phyloP scores from a whole-genome alignment of 1,284 basidiomycete genomes.

The Trametes pubescens region DNA sequence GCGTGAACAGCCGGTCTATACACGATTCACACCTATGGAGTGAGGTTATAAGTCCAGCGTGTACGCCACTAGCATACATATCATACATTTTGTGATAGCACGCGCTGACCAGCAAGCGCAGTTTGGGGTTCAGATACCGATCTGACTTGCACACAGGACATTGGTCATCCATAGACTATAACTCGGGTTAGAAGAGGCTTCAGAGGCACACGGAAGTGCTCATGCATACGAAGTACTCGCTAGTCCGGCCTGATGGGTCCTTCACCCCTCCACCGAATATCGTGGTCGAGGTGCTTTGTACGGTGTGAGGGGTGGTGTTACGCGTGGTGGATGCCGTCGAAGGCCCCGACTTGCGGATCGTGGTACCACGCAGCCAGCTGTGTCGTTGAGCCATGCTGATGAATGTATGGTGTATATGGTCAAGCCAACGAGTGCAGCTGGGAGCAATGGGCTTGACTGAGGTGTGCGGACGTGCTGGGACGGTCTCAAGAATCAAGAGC shows the following conservation, averaged over 20 bases:
- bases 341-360: conserved; percentile 69
- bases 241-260: conserved; percentile 79
- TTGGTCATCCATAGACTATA: conserved; percentile 89
- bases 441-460: not conserved
- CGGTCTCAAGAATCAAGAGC: not conserved
- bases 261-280: conserved; percentile 83
- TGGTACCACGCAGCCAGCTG: conserved; percentile 75
- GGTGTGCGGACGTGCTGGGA: not conserved
- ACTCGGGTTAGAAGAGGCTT: not conserved
- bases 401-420: not conserved
- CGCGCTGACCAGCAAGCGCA: conserved; percentile 92
- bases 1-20: conserved; percentile 95
- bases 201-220: not conserved
- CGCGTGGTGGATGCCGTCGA: conserved; percentile 57
- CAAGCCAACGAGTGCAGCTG: not conserved
- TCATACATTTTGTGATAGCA: conserved; percentile 98
- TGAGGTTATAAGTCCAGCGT: not conserved
- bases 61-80: not conserved
- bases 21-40: conserved; percentile 91
- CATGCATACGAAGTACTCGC: conserved; percentile 74
- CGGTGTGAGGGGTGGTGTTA: conserved; percentile 66
- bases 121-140: conserved; percentile 93
- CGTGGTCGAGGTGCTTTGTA: conserved; percentile 74
- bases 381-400: conserved; percentile 28
- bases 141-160: conserved; percentile 99